Evolutionary conservation across 225 moss, liverwort and hornwort genomes (phyloP), one percentile per base, ranked within the genome.

Genomic region (Takakia lepidozioides): DNA sequence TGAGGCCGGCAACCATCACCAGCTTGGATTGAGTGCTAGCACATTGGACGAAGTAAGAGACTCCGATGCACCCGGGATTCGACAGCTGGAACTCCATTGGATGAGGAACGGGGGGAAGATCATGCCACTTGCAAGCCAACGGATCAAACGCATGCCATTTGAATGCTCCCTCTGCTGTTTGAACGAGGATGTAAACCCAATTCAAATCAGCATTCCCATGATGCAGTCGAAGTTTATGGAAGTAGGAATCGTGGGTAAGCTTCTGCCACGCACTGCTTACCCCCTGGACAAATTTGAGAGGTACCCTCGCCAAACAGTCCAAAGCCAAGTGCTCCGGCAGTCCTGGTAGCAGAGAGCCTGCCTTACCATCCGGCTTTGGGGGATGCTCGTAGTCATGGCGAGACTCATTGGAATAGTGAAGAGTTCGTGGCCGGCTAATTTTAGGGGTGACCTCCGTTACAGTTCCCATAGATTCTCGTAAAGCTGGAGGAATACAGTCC

Each of bases 21-120:
- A 61, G 26, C 20, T 52, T 41, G n/a, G 52, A 43, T 8, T 29
- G 0, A 22, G 51, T 61, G 53, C 61, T 61, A 18, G 40, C 27
- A 16, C 42, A 42, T 38, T 61, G 61, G 19, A 61, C 61, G 9
- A 42, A 40, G 42, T 52, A 52, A 8, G 61, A 26, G 21, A 38
- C 17, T 9, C 61, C 61, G 24, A 61, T 61, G 29, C 28, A 52
- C 14, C 52, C 61, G n/a, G 61, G 61, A 26, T 27, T 41, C 21
- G 51, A n/a, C 24, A 61, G 40, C 39, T 52, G 52, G 22, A 61
- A 61, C 5, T 61, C 61, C 29, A 52, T 40, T 2, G 40, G 24
- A 14, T 52, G 52, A 19, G 61, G 61, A 26, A 44, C 28, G 1
- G 40, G 42, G 0, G 61, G 61, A 8, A 61, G 51, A 5, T 15